phyloP scores from a whole-genome alignment of 257 asterid genomes.

The Lycium ferocissimum region DNA sequence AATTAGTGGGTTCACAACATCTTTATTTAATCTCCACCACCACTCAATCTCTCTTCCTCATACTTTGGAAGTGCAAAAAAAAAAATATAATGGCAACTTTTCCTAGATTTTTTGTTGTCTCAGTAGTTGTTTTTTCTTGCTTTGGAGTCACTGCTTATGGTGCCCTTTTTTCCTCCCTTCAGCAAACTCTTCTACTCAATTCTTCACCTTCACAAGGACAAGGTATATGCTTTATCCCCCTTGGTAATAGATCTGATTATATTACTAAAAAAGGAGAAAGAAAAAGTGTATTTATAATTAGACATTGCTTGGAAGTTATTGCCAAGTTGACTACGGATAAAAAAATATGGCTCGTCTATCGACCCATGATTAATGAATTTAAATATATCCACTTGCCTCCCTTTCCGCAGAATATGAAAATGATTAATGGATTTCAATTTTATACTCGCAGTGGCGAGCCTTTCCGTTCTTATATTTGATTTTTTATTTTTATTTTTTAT shows the following conservation, averaged over 20 bases:
- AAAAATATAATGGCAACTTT: not conserved
- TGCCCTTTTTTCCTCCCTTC: slow-evolving; percentile 45
- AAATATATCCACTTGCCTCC: not conserved
- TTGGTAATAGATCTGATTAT: not conserved
- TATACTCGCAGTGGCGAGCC: not conserved
- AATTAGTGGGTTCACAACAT: not conserved
- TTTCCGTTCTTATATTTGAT: not conserved
- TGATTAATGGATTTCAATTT: not conserved
- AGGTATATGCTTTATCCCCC: slow-evolving; percentile 34
- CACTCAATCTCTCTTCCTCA: not conserved
- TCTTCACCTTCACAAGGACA: slow-evolving; percentile 43
- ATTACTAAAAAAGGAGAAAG: too few species aligned
- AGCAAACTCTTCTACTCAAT: slow-evolving; percentile 39
- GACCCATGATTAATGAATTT: not conserved
- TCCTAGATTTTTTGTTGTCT: slow-evolving; percentile 26
- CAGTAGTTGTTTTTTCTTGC: slow-evolving; percentile 35
- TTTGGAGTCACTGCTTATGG: slow-evolving; percentile 38
- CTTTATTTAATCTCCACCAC: not conserved
- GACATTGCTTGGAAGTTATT: too few species aligned
- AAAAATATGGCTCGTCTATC: not conserved
- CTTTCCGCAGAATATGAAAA: not conserved
- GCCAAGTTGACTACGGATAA: not conserved
- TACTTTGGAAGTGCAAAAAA: not conserved
- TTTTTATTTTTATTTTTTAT: too few species aligned
- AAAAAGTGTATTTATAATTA: too few species aligned